Evolutionary conservation across 495 filamentous ascomycete species (phyloP), one percentile per base, ranked within the genome.

Genomic region (Lophiostoma macrostomum): DNA sequence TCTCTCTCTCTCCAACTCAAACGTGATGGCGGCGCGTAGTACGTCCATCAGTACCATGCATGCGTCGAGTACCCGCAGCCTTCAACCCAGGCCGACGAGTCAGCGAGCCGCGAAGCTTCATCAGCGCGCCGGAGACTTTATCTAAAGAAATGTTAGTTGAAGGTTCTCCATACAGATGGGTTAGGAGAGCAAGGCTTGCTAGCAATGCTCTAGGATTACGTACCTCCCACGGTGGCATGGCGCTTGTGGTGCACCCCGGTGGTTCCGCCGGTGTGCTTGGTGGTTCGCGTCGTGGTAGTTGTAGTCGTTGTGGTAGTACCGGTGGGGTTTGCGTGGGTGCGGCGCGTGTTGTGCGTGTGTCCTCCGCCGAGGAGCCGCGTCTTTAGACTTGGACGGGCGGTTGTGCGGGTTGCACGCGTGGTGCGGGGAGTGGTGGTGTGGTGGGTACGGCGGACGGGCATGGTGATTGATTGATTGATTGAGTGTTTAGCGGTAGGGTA

Each of bases 21-120:
- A 43, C 42, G 25, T 48, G 38, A 14, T 12, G 13, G 7, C 34
- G 37, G 39, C 42, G 45, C 19, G 45, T 18, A 19, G 77, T 75
- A 5, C 80, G 75, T 12, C 84, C 84, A 67, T 87, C 85, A 28
- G 84, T 87, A 12, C 84, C 84, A 57, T 80, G 76, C 83, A 87
- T 86, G 14, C 84, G 70, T 28, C 83, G 73, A 20, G 84, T 85
- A 10, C 85, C 84, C 42, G 84, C 85, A 67, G 82, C 84, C 81
- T 85, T 87, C 44, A 81, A 62, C 5, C 80, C 85, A 1, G 85
- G 80, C 7, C 82, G 71, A 16, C 73, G 56, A 0, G 81, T 87
- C 38, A 87, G 62, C 16, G 71, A 74, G 2, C 85, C 84, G 65
- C 79, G 81, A 42, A 89, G 59, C 69, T 73, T 83, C 70, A 86